phyloP scores from a whole-genome alignment of 2,329 filamentous ascomycete species.

The Pseudogymnoascus sp. region DNA sequence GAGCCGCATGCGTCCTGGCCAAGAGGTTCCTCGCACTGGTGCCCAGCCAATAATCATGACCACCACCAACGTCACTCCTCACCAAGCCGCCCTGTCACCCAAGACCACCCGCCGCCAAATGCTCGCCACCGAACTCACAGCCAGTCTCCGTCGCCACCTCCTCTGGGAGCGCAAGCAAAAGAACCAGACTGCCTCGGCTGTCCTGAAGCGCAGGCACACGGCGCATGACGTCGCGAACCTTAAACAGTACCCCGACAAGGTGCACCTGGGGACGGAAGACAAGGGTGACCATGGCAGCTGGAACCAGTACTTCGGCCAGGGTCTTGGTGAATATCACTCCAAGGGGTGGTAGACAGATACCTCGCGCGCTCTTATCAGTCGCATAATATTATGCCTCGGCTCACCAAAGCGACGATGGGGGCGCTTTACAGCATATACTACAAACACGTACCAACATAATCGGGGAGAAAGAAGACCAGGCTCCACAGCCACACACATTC shows the following conservation, averaged over 20 bases:
- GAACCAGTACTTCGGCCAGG: constrained; percentile 81
- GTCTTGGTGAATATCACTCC: constrained; percentile 73
- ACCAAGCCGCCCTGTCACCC: constrained; percentile 77
- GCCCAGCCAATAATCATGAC: constrained; percentile 75
- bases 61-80: constrained; percentile 50
- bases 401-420: not conserved
- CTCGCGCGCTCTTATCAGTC: not conserved
- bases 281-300: constrained; percentile 64
- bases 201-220: constrained; percentile 83
- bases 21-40: constrained; percentile 51
- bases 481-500: constrained; percentile 2
- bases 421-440: not conserved
- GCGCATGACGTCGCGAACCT: constrained; percentile 87
- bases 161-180: constrained; percentile 95
- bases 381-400: not conserved
- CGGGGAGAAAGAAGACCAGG: not conserved
- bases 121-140: constrained; percentile 89
- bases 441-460: constrained; percentile 2
- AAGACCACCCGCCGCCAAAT: constrained; percentile 91
- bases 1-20: constrained; percentile 35
- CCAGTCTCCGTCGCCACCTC: constrained; percentile 84
- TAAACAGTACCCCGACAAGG: constrained; percentile 68
- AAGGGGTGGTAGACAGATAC: constrained; percentile 65
- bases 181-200: constrained; percentile 79
- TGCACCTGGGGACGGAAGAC: constrained; percentile 45